Evolutionary conservation across 768 basidiomycete species (phyloP), one percentile per base, ranked within the genome.

Genomic region (Tricholoma flavovirens): DNA sequence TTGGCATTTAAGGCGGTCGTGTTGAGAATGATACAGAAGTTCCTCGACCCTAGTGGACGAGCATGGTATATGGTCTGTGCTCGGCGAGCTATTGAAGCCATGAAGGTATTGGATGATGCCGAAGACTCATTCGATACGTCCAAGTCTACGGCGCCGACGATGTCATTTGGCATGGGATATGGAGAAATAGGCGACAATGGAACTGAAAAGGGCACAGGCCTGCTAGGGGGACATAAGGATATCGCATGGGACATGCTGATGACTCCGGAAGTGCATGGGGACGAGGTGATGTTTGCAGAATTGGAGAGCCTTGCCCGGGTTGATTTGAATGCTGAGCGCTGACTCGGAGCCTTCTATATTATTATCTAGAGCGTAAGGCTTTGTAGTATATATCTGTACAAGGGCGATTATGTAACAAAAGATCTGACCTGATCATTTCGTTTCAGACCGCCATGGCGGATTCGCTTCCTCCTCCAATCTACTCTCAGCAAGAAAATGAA

Each of bases 131-230:
- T 90, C 60, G 90, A 90, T 64, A 81, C 78, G 4, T 75, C 84
- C 2, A 83, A 86, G 59, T 69, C 83, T 17, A 73, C 77, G 15
- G 75, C 75, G 49, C 79, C 89, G 4, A 80, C 82, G 3, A 76
- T 93, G 51, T 77, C 87, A 4, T 93, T 91, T 66, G 90, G 90
- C n/a, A 88, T 93, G 80, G 90, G 88, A 12, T 91, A 87, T 63
- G 83, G 86, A 1, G 91, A 91, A 66, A 77, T 81, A 42, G 83
- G 82, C 7, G 87, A 90, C 61, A 79, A 69, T 15, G 75, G 75
- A 9, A 72, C 78, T 48, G 89, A 93, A 67, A 83, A 77, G 58
- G 91, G 91, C 6, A 86, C 83, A 17, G 90, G 90, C 2, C 69
- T 93, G 53, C 73, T 91, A 30, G 88, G 84, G 53, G 86, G 86